Evolutionary conservation across 495 filamentous ascomycete genomes (phyloP).

Genomic region (Hypoxylon lenormandii): DNA sequence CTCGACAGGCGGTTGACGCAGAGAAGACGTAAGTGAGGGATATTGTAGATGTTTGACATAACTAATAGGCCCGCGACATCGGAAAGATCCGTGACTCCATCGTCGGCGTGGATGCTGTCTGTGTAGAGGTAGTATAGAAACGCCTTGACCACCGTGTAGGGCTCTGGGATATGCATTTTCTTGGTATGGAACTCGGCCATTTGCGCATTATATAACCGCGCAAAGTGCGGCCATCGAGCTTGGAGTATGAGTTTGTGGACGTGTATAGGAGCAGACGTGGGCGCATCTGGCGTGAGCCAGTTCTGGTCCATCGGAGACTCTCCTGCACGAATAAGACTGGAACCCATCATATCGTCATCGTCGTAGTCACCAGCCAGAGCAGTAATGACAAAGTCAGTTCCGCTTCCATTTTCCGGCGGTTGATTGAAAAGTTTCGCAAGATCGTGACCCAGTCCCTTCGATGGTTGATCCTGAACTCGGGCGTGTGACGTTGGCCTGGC

Average conservation of each 20-base stretch:
- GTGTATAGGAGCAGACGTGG: conserved; percentile 86
- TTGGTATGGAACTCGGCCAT: conserved; percentile 98
- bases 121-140: conserved; percentile 98
- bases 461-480: conserved; percentile 60
- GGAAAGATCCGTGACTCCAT: conserved; percentile 71
- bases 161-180: conserved; percentile 96
- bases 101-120: conserved; percentile 80
- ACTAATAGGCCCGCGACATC: conserved; percentile 96
- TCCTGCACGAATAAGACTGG: conserved; percentile 56
- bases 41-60: conserved; percentile 97
- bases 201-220: conserved; percentile 85
- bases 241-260: conserved; percentile 93
- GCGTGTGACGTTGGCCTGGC: conserved; percentile 61
- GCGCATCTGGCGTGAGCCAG: conserved; percentile 71
- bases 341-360: conserved; percentile 71
- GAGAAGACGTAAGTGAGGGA: conserved; percentile 87
- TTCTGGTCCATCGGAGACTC: conserved; percentile 63
- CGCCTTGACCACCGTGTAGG: conserved; percentile 90
- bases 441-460: conserved; percentile 80
- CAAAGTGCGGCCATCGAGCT: conserved; percentile 96
- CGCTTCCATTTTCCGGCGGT: conserved; percentile 79
- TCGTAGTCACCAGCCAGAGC: conserved; percentile 74
- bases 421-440: conserved; percentile 86
- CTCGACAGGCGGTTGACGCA: conserved; percentile 87
- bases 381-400: conserved; percentile 86